Percentiles rank a stretch among this genome's conserved stretches.
Conservation (phyloP, 129 eudicot species). For the Arctium lappa region DNA sequence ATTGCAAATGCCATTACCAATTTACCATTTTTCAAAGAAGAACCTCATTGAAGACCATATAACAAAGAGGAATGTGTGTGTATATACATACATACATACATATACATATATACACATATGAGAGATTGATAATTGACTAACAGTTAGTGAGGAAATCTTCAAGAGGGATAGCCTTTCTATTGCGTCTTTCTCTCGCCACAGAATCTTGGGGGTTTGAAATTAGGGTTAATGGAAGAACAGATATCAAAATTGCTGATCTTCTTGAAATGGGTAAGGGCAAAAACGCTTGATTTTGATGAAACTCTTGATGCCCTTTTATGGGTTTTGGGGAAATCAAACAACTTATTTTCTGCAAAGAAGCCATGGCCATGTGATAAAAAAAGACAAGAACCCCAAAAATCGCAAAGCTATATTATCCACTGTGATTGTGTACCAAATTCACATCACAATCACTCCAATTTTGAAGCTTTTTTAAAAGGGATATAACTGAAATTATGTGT, state of each 20-base stretch:
- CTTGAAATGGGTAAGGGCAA: conserved; percentile 55
- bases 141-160: conserved; percentile 77
- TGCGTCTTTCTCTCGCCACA: conserved; percentile 84
- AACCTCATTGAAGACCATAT: not conserved
- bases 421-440: conserved; percentile 16
- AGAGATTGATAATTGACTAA: conserved; percentile 29
- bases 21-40: not conserved
- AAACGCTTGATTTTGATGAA: conserved; percentile 21
- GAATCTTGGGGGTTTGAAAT: conserved; percentile 44
- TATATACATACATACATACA: not conserved
- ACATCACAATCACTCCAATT: conserved; percentile 9
- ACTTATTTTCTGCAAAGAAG: conserved; percentile 38
- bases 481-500: not conserved
- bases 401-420: conserved; percentile 11
- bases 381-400: conserved; percentile 12
- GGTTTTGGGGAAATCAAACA: conserved; percentile 17
- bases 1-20: not conserved
- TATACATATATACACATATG: not conserved
- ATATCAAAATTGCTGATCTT: conserved; percentile 57
- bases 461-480: not conserved
- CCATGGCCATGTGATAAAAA: conserved; percentile 37
- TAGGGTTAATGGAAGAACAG: conserved; percentile 53
- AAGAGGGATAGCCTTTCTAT: conserved; percentile 64
- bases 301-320: conserved; percentile 10
- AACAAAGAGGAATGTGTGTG: not conserved